Base-by-base conservation (phyloP, 2,329 filamentous ascomycete genomes). In the Penicillium digitatum region DNA sequence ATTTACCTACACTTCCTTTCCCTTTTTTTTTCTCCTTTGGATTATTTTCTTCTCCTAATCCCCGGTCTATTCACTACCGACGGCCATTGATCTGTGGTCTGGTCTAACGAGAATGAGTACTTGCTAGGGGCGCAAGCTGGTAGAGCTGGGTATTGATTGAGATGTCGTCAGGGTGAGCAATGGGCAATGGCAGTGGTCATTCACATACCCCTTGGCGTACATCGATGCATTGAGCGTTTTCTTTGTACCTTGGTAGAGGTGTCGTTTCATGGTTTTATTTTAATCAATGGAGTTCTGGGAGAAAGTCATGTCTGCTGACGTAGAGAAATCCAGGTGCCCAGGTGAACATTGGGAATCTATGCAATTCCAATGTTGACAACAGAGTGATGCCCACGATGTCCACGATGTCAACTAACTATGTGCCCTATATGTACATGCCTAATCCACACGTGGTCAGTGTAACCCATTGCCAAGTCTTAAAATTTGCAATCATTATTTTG, bases 381-480 rank as follows among this genome's bases (percentile, higher is more conserved):
- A 14, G 6, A 24, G 12, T 3, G 38, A 24, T 26, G 9, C 9
- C 6, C 24, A 26, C 6, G 29, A 5, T 12, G 5, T 35, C n/a
- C 34, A 37, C 34, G n/a, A 37, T 20, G 34, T 37, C 34, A 9
- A 32, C 31, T 14, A 16, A 6, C 3, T n/a, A 1, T 16, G 2
- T 24, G 14, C 26, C 48, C 27, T 42, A 38, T 42, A 26, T 9
- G 16, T 9, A 3, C 14, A 5, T n/a, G 7, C 3, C 42, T 16
- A 53, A 53, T 29, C 50, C 50, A 53, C 50, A 53, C 50, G 50
- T 54, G 51, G 44, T 53, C 51, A 48, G 35, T 53, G 44, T 43
- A 42, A 29, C 40, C 6, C 1, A 35, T 9, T 24, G 51, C 51
- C 37, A 54, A 54, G 45, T 11, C 27, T n/a, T 24, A 48, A 48